Base-by-base conservation (phyloP, 208 protist genomes). In the Acanthamoeba lenticulata region DNA sequence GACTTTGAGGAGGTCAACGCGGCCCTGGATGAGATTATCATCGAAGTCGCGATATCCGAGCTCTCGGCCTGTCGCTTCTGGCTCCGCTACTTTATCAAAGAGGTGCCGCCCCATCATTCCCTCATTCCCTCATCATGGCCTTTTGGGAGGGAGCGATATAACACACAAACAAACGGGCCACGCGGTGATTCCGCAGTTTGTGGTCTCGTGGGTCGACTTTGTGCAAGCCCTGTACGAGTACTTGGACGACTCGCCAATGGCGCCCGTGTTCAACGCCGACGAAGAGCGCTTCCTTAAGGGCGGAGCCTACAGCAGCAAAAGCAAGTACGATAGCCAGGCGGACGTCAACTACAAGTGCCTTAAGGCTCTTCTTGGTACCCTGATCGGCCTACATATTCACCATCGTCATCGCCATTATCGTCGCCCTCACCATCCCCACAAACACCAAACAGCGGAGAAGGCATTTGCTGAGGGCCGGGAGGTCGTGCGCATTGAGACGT, bases 1-100 rank as follows among this genome's bases (percentile, higher is more conserved):
- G 40, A 81, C 69, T 81, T 81, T 47, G 38, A 81, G 11, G 69
- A 81, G 69, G 42, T 81, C 69, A 81, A 81, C 34, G 15, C 34
- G 19, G 38, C 6, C 24, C 15, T 81, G 11, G 69, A 81, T 34
- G 69, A 81, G 69, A 45, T 81, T 34, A 81, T 81, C 69, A 17
- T 81, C 40, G 38, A 81, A 21, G 34, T 34, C 21, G 69, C 69
- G 32, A 81, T 81, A 19, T 7, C 69, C 69, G 38, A 49, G 38
- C 69, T 45, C 34, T 81, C 40, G 1, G 40, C 40, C 69, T 81
- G 69, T 13, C 40, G 34, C 69, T 47, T 81, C 69, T 81, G 38
- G 38, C 36, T 81, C 11, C 40, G 17, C 69, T 81, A 49, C 69
- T 81, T 81, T 34, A 49, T 81, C 69, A 49, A 81, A n/a, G 57